Conservation (phyloP, 495 filamentous ascomycete species). For the Sabuloglossum arenarium region DNA sequence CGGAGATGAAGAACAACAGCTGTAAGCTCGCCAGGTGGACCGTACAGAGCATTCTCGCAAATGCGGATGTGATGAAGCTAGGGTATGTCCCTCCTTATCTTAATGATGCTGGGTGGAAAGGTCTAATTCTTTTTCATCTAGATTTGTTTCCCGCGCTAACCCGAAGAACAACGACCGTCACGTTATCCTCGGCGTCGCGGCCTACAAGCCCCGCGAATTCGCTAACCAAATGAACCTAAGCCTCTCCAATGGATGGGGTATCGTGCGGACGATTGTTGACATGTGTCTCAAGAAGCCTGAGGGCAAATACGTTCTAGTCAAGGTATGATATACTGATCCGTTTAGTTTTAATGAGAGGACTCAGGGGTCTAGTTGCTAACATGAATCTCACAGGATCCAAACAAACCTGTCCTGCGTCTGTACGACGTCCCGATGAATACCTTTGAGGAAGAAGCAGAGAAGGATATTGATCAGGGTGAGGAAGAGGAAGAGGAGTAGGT, state of each 20-base stretch:
- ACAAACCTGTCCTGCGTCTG: constrained; percentile 77
- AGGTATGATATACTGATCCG: neutral
- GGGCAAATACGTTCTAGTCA: constrained; percentile 40
- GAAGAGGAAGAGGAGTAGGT: constrained; percentile 25
- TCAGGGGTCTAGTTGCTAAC: neutral
- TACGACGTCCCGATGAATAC: constrained; percentile 78
- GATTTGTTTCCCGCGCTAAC: constrained; percentile 83
- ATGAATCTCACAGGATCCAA: constrained; percentile 59
- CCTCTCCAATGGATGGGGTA: constrained; percentile 94
- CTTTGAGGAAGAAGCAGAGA: constrained; percentile 60
- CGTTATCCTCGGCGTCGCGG: constrained; percentile 84
- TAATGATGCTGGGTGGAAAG: neutral
- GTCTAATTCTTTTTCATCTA: constrained; percentile 13
- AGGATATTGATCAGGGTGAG: constrained; percentile 21
- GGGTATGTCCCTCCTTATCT: constrained; percentile 31
- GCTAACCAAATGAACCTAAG: constrained; percentile 95
- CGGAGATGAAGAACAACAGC: constrained; percentile 99
- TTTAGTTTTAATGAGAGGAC: constrained; percentile 13
- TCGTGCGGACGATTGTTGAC: constrained; percentile 90
- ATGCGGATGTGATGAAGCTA: constrained; percentile 93
- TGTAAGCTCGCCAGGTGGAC: constrained; percentile 97
- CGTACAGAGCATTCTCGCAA: constrained; percentile 82
- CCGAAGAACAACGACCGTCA: constrained; percentile 78
- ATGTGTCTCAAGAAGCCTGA: constrained; percentile 58
- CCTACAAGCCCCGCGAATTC: constrained; percentile 94